phyloP scores from a whole-genome alignment of 228 moss, liverwort and hornwort genomes.

The Sphagnum fallax region DNA sequence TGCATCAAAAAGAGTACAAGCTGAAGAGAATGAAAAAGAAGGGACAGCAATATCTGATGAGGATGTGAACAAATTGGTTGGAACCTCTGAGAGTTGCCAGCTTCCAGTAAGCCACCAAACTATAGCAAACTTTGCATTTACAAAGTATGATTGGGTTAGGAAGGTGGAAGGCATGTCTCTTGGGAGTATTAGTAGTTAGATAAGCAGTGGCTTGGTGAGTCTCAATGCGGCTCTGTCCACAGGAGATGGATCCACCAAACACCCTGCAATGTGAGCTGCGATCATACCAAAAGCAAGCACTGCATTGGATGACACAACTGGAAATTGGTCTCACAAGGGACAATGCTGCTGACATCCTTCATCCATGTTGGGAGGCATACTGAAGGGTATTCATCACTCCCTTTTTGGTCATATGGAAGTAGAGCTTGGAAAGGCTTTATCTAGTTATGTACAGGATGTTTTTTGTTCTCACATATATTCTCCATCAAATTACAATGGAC shows the following conservation, averaged over 20 bases:
- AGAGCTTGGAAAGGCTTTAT: too few relatives aligned
- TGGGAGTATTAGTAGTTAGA: not conserved
- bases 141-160: not conserved
- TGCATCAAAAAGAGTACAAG: slow-evolving; percentile 29
- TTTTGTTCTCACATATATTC: too few relatives aligned
- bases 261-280: slow-evolving; percentile 61
- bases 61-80: slow-evolving; percentile 77
- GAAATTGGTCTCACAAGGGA: slow-evolving; percentile 59
- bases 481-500: too few relatives aligned
- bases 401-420: not conserved
- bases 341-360: slow-evolving; percentile 68
- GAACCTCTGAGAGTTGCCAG: slow-evolving; percentile 72
- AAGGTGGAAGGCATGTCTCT: not conserved
- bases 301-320: slow-evolving; percentile 78
- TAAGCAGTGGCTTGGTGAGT: too few relatives aligned
- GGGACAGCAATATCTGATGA: slow-evolving; percentile 56
- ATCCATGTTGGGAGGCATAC: slow-evolving; percentile 94
- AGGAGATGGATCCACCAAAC: slow-evolving; percentile 80
- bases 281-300: slow-evolving; percentile 88
- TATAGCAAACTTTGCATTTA: not conserved
- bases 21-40: slow-evolving; percentile 57
- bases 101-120: slow-evolving; percentile 27
- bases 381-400: slow-evolving; percentile 36
- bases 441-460: too few relatives aligned
- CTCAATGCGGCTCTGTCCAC: slow-evolving; percentile 1